Base-by-base conservation (phyloP, 257 asterid genomes). In the Solanum sejunctum region DNA sequence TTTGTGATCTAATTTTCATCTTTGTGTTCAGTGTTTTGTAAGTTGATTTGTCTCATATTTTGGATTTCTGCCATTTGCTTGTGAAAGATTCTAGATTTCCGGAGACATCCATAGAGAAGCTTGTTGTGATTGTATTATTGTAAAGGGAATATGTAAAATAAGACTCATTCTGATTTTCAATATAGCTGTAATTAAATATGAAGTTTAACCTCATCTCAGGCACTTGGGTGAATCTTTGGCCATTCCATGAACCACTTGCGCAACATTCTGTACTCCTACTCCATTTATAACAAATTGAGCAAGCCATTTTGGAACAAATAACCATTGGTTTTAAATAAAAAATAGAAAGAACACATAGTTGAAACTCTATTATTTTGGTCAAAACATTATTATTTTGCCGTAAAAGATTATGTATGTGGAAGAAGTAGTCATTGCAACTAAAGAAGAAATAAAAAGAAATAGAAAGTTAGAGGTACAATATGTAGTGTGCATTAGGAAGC, bases 71-170 rank as follows among this genome's bases (percentile, higher is more conserved):
- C 28, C 28, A 26, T 26, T 26, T 26, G 28, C 28, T 26, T 26
- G 28, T 26, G 28, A 1, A 26, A 26, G 28, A 26, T 26, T 26
- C 28, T 26, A 26, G 28, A 26, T 26, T 26, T 26, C 28, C 32
- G 3, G 3, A 28, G 32, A 28, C 32, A 28, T 28, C 32, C 32
- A 28, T 28, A 28, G 28, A 28, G 28, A 28, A 28, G 28, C 2
- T 28, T 28, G 32, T 28, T 28, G 32, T 32, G 36, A 32, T 32
- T 32, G 36, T 32, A 32, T 4, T 17, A 17, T 70, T 21, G 8
- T 82, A 60, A 28, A 84, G 49, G 45, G 70, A 83, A 67, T 91
- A 90, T 9, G 88, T 90, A 60, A 90, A 90, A 78, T 88, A 91
- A 55, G 77, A 78, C 90, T 86, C 91, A 6, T 90, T 91, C 3